Percentiles rank a stretch among this genome's conserved stretches.
Conservation (phyloP, 768 basidiomycete species). For the Boletus subparvulus region DNA sequence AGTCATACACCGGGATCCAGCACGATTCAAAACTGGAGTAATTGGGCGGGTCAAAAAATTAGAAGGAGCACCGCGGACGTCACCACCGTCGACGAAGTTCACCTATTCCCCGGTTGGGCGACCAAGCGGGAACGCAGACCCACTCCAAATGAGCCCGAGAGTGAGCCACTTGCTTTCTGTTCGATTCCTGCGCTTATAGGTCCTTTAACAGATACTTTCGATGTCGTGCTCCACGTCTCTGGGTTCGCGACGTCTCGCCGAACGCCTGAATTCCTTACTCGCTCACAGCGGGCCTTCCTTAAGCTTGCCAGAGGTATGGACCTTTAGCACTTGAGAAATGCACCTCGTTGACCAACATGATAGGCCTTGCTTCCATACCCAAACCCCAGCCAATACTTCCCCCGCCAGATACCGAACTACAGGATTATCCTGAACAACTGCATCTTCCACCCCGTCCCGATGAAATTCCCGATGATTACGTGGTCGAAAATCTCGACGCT, state of each 20-base stretch:
- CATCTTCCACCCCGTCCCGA: conserved; percentile 56
- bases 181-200: neutral
- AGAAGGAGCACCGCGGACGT: conserved; percentile 27
- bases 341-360: conserved; percentile 1
- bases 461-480: conserved; percentile 60
- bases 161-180: conserved; percentile 10
- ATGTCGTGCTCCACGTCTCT: conserved; percentile 71
- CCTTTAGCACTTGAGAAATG: neutral
- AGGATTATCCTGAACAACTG: conserved; percentile 28
- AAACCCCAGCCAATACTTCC: conserved; percentile 43
- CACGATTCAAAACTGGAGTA: conserved; percentile 48
- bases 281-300: conserved; percentile 76
- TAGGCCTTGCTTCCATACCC: conserved; percentile 75
- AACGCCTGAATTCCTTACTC: conserved; percentile 58
- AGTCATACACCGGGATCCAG: conserved; percentile 21
- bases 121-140: conserved; percentile 45
- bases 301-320: conserved; percentile 69
- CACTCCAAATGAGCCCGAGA: conserved; percentile 24
- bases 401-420: conserved; percentile 27
- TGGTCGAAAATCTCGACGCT: conserved; percentile 55
- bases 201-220: conserved; percentile 50
- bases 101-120: conserved; percentile 84
- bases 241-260: conserved; percentile 70
- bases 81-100: conserved; percentile 45
- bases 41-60: conserved; percentile 65